Base-by-base conservation (phyloP, 306 rosid species). In the Quercus variabilis region DNA sequence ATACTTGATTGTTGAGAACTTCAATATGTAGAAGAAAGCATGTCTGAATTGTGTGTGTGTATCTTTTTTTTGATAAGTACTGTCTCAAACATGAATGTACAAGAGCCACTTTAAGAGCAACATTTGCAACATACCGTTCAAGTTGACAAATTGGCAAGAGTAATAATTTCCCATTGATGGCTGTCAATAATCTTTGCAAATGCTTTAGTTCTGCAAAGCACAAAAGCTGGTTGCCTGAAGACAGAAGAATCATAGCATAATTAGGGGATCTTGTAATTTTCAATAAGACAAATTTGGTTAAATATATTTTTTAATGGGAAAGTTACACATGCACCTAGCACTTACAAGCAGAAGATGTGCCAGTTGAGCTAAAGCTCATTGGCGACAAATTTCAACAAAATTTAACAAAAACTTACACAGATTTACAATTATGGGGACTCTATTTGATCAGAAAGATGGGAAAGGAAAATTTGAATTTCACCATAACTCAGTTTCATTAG, bases 61-160 rank as follows among this genome's bases (percentile, higher is more conserved):
- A 11, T 46, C 1, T 0, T 7, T 10, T 49, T 10, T 49, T 10
- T 49, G 1, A 49, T 49, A 49, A 49, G 1, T 12, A 49, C 4
- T 63, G 69, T 5, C 69, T 63, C 69, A 63, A 63, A 63, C 17
- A n/a, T 28, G 69, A 63, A 63, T 63, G 18, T 28, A 26, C 6
- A 2, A 63, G 38, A 28, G 19, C 72, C 26, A 67, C 52, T 19
- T 12, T 9, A 14, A 31, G 43, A 30, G 46, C 54, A 76, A 26
- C 28, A 38, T 65, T 5, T n/a, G 19, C 3, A n/a, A 72, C 80
- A 38, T 76, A 93, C 98, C 0, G 80, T 83, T 80, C 91, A 76
- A 74, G 96, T 87, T 54, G 96, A 89, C 68, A 93, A 59, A 88
- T 89, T 91, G 64, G 98, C 98, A 23, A 93, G 90, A 71, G 98